Base-by-base conservation (phyloP, 2,329 filamentous ascomycete species). In the Colletotrichum godetiae region DNA sequence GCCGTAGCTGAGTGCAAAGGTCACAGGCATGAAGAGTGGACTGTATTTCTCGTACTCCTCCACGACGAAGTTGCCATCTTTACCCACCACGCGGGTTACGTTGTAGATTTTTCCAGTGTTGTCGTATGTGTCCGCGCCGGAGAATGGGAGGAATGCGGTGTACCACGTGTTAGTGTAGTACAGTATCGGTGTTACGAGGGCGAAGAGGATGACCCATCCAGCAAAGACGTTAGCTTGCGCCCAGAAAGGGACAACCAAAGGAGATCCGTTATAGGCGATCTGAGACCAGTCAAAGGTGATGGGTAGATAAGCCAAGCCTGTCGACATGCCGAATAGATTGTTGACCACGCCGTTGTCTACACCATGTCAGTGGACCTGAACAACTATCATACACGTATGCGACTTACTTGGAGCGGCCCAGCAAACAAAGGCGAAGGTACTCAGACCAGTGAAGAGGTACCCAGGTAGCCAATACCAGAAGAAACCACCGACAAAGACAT, bases 281-380 rank as follows among this genome's bases (percentile, higher is more conserved):
- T 71, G 67, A 19, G 80, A 80, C 79, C 79, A 81, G 68, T 82
- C 80, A 22, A 80, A 80, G 2, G 79, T 81, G 12, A 73, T 67
- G 4, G 77, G 78, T 57, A 79, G 78, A 52, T 80, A 63, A 1
- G 80, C 81, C 5, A 82, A 58, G 1, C 81, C 81, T 4, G 77
- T 79, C 27, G 76, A 76, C 52, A 78, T 78, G 27, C 81, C 81
- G 76, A 95, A 95, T 0, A 95, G 78, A 79, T 95, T 92, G 76
- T 95, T 95, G 42, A 95, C 82, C 10, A 93, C 83, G 0, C 89
- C 85, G 72, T 89, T 94, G 60, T 94, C 70, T 73, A 6, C 5
- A 35, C 10, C n/a, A 0, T 1, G 29, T 72, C 7, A 72, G 68
- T 11, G 24, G 49, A 15, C 8, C 10, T 19, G 76, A 74, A 29